Evolutionary conservation across 73 alveolate genomes (phyloP).

Genomic region (Paramecium octaurelia): DNA sequence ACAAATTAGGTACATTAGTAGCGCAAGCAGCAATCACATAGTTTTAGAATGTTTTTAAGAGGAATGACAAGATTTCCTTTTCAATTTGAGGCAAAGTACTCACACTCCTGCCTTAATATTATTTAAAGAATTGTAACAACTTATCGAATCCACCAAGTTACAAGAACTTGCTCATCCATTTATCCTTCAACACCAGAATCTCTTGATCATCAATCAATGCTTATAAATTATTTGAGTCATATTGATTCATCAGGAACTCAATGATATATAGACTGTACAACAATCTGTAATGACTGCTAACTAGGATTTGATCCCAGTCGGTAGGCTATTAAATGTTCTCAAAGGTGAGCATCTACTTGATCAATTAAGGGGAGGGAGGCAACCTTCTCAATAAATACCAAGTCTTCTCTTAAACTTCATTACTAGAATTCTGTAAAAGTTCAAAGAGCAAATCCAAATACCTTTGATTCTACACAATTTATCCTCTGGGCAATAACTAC

Average conservation of each 20-base stretch:
- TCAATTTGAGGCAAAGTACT: slow-evolving; percentile 13
- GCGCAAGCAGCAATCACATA: slow-evolving; percentile 67
- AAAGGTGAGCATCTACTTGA: slow-evolving; percentile 65
- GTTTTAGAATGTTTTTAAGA: slow-evolving; percentile 50
- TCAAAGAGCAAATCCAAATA: slow-evolving; percentile 69
- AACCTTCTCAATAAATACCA: slow-evolving; percentile 5
- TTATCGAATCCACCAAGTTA: slow-evolving; percentile 53
- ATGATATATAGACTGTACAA: background rate
- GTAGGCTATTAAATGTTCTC: slow-evolving; percentile 66
- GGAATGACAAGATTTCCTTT: slow-evolving; percentile 53
- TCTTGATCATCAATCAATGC: background rate
- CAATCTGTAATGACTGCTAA: slow-evolving; percentile 18
- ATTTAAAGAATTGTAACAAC: background rate
- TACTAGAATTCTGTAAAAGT: slow-evolving; percentile 38
- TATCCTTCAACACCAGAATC: background rate
- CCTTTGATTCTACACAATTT: slow-evolving; percentile 63
- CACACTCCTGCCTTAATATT: slow-evolving; percentile 25
- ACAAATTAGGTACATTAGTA: slow-evolving; percentile 40
- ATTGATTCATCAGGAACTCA: background rate
- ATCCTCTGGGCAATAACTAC: slow-evolving; percentile 74
- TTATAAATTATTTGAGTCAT: background rate
- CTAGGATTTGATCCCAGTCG: slow-evolving; percentile 45
- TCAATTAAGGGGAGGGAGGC: slow-evolving; percentile 41
- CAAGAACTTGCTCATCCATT: slow-evolving; percentile 60
- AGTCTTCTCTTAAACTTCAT: background rate